phyloP scores from a whole-genome alignment of 176 grass and related monocot genomes.

The Ananas comosus region DNA sequence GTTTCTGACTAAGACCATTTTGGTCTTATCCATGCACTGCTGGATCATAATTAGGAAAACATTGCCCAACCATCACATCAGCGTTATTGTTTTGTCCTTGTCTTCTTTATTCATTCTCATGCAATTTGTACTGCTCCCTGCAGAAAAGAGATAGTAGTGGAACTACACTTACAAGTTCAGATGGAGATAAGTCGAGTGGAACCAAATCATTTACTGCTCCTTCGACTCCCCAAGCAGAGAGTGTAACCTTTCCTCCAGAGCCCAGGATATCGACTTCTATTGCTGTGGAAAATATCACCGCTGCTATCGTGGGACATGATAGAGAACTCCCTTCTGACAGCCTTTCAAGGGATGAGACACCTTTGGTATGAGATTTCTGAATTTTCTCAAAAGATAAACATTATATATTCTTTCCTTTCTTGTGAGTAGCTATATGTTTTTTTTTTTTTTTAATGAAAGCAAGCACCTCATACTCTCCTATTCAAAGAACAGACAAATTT shows the following conservation, averaged over 20 bases:
- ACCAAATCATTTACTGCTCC: constrained; percentile 59
- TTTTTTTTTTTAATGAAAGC: background rate
- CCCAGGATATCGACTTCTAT: constrained; percentile 70
- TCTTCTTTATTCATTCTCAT: constrained; percentile 1
- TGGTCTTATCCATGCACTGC: too few species aligned
- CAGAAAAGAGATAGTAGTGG: constrained; percentile 54
- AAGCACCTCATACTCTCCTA: too few species aligned
- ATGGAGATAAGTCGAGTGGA: constrained; percentile 57
- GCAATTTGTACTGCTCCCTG: constrained; percentile 8
- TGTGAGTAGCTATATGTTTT: background rate
- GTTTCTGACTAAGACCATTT: too few species aligned
- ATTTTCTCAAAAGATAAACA: background rate
- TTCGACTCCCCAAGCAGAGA: constrained; percentile 80
- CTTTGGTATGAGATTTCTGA: constrained; percentile 38
- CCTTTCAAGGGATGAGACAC: constrained; percentile 50
- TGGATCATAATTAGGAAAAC: too few species aligned
- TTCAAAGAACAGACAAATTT: background rate
- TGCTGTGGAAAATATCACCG: constrained; percentile 47
- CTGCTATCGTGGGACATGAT: constrained; percentile 55
- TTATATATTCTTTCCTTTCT: background rate
- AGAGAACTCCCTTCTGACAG: constrained; percentile 45
- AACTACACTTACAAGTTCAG: constrained; percentile 44
- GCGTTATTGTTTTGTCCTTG: background rate
- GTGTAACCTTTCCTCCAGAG: constrained; percentile 60
- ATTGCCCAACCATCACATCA: too few species aligned